Evolutionary conservation across 345 rosid genomes (phyloP).

Genomic region (Odontarrhena argentea): DNA sequence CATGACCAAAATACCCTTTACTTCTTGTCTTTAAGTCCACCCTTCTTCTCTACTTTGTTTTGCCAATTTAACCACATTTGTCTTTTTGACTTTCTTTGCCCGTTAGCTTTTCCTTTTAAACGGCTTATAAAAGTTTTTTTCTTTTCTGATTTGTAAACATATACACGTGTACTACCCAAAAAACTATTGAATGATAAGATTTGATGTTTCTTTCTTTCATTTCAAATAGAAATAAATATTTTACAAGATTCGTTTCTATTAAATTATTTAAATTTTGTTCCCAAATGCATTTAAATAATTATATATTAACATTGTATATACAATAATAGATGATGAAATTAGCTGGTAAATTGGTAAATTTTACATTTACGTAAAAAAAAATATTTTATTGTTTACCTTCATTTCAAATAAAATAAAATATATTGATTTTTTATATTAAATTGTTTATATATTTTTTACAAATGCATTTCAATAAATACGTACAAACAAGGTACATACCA

Average conservation of each 20-base stretch:
- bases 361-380: no score
- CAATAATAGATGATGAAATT: no score
- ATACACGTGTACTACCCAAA: slow-evolving; percentile 4
- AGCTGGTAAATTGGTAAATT: no score
- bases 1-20: slow-evolving; percentile 29
- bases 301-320: no score
- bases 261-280: neutral
- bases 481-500: no score
- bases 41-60: slow-evolving; percentile 30
- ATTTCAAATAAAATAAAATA: no score
- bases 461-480: no score
- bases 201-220: neutral
- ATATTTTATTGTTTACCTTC: no score
- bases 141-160: neutral
- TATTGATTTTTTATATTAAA: no score
- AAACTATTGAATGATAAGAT: neutral
- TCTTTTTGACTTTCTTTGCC: slow-evolving; percentile 38
- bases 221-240: neutral
- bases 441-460: no score
- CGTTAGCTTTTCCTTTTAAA: slow-evolving; percentile 32
- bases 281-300: no score
- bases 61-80: slow-evolving; percentile 34
- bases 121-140: slow-evolving; percentile 18
- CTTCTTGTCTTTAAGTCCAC: slow-evolving; percentile 27
- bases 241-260: neutral